Conservation (phyloP, 2,329 filamentous ascomycete species). For the Aspergillus quadricinctus region DNA sequence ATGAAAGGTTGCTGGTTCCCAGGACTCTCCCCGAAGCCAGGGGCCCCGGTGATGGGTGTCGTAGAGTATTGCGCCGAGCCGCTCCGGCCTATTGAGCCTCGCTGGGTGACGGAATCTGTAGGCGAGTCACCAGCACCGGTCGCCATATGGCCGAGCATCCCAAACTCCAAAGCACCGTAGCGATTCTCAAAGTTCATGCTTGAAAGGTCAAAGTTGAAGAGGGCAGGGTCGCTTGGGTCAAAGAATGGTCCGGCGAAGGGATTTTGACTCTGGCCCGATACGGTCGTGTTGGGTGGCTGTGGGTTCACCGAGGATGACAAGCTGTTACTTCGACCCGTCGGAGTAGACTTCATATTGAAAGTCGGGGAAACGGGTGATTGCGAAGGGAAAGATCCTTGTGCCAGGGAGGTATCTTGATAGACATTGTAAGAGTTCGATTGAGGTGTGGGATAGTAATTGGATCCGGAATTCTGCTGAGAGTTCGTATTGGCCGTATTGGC, state of each 20-base stretch:
- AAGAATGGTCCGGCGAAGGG: constrained; percentile 62
- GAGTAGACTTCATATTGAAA: constrained; percentile 54
- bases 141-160: constrained; percentile 94
- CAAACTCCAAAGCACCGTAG: constrained; percentile 92
- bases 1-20: constrained; percentile 41
- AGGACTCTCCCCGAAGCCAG: constrained; percentile 45
- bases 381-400: constrained; percentile 52
- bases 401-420: constrained; percentile 46
- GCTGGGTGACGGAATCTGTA: constrained; percentile 54
- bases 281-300: constrained; percentile 44
- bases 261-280: constrained; percentile 40
- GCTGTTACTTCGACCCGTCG: constrained; percentile 30
- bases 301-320: constrained; percentile 43
- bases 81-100: constrained; percentile 44
- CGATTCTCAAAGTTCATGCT: constrained; percentile 94
- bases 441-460: constrained; percentile 32
- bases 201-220: constrained; percentile 95
- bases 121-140: constrained; percentile 80
- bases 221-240: constrained; percentile 82
- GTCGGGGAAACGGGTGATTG: constrained; percentile 71
- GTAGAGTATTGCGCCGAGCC: constrained; percentile 39
- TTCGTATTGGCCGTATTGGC: constrained; percentile 24
- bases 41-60: constrained; percentile 26
- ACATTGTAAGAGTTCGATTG: constrained; percentile 40
- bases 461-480: constrained; percentile 21